A percentile compares a stretch with the other conserved stretches of the same genome.
Evolutionary conservation across 2,329 filamentous ascomycete genomes (phyloP).

Genomic region (Diaporthe amygdali): DNA sequence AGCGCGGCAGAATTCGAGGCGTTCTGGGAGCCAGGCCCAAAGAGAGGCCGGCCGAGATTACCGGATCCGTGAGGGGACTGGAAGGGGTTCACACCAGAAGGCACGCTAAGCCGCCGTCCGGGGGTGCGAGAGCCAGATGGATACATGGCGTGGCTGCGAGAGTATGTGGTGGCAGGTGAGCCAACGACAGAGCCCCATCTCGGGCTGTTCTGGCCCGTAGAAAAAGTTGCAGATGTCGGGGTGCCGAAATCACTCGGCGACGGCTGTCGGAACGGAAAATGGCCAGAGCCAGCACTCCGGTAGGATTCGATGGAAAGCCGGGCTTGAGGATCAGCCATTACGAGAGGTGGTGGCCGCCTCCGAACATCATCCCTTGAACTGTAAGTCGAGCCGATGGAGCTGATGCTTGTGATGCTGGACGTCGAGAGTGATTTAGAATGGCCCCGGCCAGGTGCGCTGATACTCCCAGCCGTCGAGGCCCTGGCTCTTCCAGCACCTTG

Average conservation of each 20-base stretch:
- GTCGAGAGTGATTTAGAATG: constrained; percentile 87
- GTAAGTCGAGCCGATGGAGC: constrained; percentile 70
- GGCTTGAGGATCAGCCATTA: constrained; percentile 78
- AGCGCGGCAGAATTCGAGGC: constrained; percentile 60
- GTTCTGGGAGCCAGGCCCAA: constrained; percentile 59
- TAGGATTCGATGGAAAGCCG: constrained; percentile 73
- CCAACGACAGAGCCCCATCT: constrained; percentile 71
- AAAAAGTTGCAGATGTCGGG: constrained; percentile 83
- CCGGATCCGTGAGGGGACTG: constrained; percentile 62
- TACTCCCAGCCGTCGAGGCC: constrained; percentile 77
- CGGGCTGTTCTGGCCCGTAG: constrained; percentile 77
- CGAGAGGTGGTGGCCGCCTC: constrained; percentile 78
- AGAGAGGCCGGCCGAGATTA: constrained; percentile 58
- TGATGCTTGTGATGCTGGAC: constrained; percentile 81
- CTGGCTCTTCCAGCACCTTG: constrained; percentile 75
- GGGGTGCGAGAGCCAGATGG: constrained; percentile 66
- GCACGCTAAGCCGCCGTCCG: constrained; percentile 80
- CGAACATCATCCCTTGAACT: constrained; percentile 70
- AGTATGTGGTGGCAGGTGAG: constrained; percentile 75
- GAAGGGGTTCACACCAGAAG: constrained; percentile 77
- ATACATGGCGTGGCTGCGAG: constrained; percentile 77
- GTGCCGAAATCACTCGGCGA: constrained; percentile 81
- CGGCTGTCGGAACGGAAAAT: constrained; percentile 69
- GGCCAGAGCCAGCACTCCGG: constrained; percentile 65
- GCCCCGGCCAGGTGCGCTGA: constrained; percentile 73